Evolutionary conservation across 352 stramenopile species (phyloP).

Genomic region (Pythium utonaiense): DNA sequence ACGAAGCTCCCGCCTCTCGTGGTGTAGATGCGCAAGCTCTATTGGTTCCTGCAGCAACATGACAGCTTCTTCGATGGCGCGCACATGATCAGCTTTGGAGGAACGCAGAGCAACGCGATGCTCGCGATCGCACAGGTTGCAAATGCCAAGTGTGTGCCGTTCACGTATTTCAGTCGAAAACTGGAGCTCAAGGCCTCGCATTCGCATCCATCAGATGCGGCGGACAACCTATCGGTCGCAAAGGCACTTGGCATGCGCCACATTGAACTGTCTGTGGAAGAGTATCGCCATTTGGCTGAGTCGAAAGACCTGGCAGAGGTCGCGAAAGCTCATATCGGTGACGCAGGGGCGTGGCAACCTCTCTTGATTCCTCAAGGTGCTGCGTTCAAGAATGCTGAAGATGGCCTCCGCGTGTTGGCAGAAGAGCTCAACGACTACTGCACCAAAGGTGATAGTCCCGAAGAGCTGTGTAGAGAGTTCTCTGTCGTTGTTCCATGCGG

Average conservation of each 20-base stretch:
- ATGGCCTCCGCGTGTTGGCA: constrained; percentile 52
- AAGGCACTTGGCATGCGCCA: constrained; percentile 63
- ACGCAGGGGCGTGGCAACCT: not conserved
- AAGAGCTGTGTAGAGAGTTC: constrained; percentile 18
- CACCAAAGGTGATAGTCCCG: constrained; percentile 9
- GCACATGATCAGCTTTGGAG: constrained; percentile 75
- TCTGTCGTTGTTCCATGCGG: constrained; percentile 70
- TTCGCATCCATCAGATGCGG: not conserved
- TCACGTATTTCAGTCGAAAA: constrained; percentile 81
- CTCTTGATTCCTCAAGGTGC: constrained; percentile 73
- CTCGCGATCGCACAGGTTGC: constrained; percentile 77
- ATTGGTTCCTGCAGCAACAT: constrained; percentile 68
- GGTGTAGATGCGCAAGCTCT: constrained; percentile 80
- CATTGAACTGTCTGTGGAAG: constrained; percentile 35
- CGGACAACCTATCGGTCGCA: constrained; percentile 47
- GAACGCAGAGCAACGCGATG: constrained; percentile 86
- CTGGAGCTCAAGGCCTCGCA: constrained; percentile 19
- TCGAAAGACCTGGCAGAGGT: constrained; percentile 31
- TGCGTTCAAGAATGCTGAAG: constrained; percentile 54
- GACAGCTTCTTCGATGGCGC: constrained; percentile 48
- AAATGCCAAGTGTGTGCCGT: constrained; percentile 61
- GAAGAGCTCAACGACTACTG: constrained; percentile 74
- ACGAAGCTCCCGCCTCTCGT: not conserved
- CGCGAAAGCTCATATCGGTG: not conserved
- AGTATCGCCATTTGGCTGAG: constrained; percentile 43